These are phyloP conservation scores for Pythium brassicae DNA, from an alignment of 352 stramenopile species.

Conservation along the genomic window DNA sequence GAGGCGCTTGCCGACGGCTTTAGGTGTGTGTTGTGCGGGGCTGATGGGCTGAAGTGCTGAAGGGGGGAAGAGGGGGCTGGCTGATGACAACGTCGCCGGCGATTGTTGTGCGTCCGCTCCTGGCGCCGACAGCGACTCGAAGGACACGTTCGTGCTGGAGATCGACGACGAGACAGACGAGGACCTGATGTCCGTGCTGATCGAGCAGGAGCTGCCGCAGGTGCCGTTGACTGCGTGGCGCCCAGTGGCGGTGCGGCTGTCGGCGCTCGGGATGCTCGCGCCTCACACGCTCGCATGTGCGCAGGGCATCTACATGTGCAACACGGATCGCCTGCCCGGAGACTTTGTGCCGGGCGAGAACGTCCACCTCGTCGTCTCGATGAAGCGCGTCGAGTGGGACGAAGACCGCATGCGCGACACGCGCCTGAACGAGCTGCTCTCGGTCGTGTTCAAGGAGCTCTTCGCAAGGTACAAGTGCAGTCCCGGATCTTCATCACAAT, in stretches of 20 bases:
- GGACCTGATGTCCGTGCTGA: slow-evolving; percentile 88
- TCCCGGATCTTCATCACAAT: not conserved
- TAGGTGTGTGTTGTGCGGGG: slow-evolving; percentile 23
- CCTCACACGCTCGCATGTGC: not conserved
- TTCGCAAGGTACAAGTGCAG: slow-evolving; percentile 60
- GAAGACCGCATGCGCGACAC: slow-evolving; percentile 86
- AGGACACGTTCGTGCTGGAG: slow-evolving; percentile 86
- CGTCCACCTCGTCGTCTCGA: slow-evolving; percentile 81
- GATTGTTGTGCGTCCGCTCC: not conserved
- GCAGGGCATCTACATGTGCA: slow-evolving; percentile 84
- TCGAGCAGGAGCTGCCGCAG: slow-evolving; percentile 84
- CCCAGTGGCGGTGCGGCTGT: not conserved
- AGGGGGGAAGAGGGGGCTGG: not conserved
- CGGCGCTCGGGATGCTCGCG: not conserved
- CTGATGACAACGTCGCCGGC: not conserved
- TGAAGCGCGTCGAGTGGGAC: slow-evolving; percentile 86
- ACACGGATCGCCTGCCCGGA: slow-evolving; percentile 72
- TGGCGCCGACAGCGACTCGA: slow-evolving; percentile 49
- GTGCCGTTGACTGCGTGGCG: slow-evolving; percentile 15
- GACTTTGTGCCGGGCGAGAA: slow-evolving; percentile 69
- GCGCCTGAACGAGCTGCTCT: slow-evolving; percentile 77
- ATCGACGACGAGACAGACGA: slow-evolving; percentile 92
- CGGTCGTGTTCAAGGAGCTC: slow-evolving; percentile 80
- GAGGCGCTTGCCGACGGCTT: slow-evolving; percentile 72
- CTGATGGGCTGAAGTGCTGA: no score